A percentile compares a stretch with the other conserved stretches of the same genome.
Evolutionary conservation across 495 filamentous ascomycete species (phyloP).

Genomic region (Aspergillus cavernicola): DNA sequence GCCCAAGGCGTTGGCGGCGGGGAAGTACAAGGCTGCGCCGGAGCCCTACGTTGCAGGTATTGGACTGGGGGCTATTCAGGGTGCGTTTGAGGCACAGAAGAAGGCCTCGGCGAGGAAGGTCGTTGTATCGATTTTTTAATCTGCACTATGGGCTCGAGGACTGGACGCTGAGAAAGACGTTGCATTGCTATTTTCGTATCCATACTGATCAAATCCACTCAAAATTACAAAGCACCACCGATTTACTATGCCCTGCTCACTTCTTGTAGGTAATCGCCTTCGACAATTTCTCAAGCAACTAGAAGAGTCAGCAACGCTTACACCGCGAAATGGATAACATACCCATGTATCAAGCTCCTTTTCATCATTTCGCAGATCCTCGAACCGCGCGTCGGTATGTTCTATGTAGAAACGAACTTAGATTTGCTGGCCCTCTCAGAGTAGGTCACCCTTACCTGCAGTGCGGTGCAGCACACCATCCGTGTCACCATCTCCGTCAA

Average conservation of each 20-base stretch:
- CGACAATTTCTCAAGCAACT: background rate
- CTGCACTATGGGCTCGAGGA: no score
- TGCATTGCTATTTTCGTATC: no score
- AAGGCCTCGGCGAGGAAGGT: slow-evolving; percentile 38
- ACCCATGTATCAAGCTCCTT: background rate
- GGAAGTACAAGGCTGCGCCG: slow-evolving; percentile 20
- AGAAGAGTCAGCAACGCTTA: background rate
- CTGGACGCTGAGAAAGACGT: no score
- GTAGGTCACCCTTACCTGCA: background rate
- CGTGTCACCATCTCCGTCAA: background rate
- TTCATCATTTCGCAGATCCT: background rate
- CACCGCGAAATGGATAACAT: background rate
- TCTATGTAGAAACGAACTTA: background rate
- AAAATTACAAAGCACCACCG: no score
- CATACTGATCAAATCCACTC: no score
- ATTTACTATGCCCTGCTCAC: no score
- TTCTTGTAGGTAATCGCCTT: background rate
- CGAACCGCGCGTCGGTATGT: background rate
- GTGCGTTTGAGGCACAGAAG: slow-evolving; percentile 27
- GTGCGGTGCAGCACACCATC: background rate
- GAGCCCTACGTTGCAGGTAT: slow-evolving; percentile 30
- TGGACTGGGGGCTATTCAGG: slow-evolving; percentile 34
- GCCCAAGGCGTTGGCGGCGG: slow-evolving; percentile 27
- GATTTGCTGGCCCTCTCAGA: background rate
- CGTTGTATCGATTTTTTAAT: slow-evolving; percentile 3